Percentiles rank a stretch among this genome's conserved stretches.
Conservation (phyloP, 2,329 filamentous ascomycete species). For the Escovopsis sp. region DNA sequence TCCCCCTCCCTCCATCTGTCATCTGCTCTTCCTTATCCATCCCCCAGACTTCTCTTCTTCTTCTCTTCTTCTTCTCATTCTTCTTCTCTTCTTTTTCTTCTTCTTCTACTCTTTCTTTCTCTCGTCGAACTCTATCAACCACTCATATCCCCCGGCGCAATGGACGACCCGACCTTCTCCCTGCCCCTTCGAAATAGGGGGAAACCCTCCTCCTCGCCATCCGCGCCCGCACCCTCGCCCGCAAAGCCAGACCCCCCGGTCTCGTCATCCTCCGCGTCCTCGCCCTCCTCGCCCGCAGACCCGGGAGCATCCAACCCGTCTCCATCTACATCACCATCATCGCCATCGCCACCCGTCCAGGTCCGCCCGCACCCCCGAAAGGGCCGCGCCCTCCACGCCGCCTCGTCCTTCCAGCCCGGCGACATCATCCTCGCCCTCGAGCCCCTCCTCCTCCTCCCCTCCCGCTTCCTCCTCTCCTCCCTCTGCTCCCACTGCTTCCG, state of each 20-base stretch:
- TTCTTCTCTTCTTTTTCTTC: too few relatives aligned
- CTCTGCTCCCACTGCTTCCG: constrained; percentile 38
- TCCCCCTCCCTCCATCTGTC: too few relatives aligned
- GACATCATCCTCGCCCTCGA: constrained; percentile 30
- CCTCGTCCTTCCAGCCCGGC: constrained; percentile 28
- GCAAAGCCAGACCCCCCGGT: background rate
- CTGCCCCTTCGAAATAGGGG: constrained; percentile 1
- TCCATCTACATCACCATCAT: background rate
- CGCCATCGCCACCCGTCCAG: constrained; percentile 9
- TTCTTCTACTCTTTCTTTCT: too few relatives aligned
- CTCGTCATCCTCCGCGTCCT: background rate
- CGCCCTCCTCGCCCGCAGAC: background rate
- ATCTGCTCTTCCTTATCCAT: too few relatives aligned
- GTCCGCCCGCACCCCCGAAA: constrained; percentile 17
- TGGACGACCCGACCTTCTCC: too few relatives aligned
- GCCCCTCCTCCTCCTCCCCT: constrained; percentile 32
- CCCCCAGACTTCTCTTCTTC: too few relatives aligned
- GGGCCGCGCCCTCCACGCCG: constrained; percentile 33
- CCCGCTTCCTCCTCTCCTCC: constrained; percentile 23
- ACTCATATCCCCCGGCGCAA: too few relatives aligned
- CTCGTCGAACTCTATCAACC: too few relatives aligned
- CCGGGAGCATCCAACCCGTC: background rate
- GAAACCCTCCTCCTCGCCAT: background rate
- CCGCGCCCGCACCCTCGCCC: background rate
- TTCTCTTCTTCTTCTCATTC: too few relatives aligned